A percentile compares a stretch with the other conserved stretches of the same genome.
Conservation (phyloP, 257 asterid genomes). For the Oldenlandia corymbosa region DNA sequence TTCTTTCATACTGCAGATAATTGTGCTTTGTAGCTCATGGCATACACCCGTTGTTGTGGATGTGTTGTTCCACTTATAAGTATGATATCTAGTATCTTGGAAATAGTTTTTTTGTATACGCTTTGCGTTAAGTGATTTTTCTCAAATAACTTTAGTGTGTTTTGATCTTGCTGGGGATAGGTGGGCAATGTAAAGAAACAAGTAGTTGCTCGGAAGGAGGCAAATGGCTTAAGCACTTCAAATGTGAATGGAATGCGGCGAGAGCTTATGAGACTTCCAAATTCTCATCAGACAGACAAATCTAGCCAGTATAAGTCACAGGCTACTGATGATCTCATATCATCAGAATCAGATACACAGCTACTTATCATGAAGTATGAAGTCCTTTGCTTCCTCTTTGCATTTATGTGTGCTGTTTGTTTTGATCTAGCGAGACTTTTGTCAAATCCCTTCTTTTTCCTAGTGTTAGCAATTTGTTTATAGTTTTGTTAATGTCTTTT, state of each 20-base stretch:
- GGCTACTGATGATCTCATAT: conserved; percentile 68
- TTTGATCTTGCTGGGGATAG: conserved; percentile 30
- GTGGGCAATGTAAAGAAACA: conserved; percentile 74
- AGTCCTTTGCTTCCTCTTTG: neutral
- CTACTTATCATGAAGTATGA: conserved; percentile 78
- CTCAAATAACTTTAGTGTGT: neutral
- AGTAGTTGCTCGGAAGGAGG: conserved; percentile 46
- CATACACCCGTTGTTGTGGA: neutral
- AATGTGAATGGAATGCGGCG: conserved; percentile 67
- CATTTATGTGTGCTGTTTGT: neutral
- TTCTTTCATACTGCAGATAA: neutral
- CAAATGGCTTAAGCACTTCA: conserved; percentile 64
- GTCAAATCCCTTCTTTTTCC: neutral
- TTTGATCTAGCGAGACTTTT: neutral
- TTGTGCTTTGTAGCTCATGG: neutral
- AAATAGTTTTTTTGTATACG: no score
- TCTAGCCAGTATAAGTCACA: conserved; percentile 43
- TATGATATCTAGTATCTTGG: no score
- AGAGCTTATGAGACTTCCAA: conserved; percentile 84
- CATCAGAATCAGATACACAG: conserved; percentile 90
- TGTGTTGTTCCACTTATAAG: neutral
- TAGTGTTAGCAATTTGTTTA: neutral
- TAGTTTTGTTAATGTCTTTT: neutral
- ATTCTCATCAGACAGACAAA: conserved; percentile 53
- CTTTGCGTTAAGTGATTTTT: no score